Conservation (phyloP, 805 yeast species). For the Maudiozyma saulgeensis region DNA sequence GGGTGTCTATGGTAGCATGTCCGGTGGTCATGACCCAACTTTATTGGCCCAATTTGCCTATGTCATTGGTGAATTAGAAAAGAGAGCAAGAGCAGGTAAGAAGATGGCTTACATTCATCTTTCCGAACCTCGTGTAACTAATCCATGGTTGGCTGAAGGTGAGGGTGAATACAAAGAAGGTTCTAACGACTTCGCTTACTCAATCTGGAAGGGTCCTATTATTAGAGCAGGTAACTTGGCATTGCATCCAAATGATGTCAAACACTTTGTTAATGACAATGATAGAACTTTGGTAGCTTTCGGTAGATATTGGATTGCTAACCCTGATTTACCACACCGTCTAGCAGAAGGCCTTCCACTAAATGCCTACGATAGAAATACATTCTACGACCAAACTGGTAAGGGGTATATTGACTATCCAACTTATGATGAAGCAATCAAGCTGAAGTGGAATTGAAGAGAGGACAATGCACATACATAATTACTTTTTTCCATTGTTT, state of each 20-base stretch:
- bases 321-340: constrained; percentile 44
- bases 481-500: no score
- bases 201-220: constrained; percentile 37
- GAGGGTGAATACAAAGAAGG: constrained; percentile 21
- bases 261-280: constrained; percentile 26
- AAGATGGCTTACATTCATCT: constrained; percentile 33
- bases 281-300: constrained; percentile 35
- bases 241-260: constrained; percentile 17
- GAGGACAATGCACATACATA: no score
- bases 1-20: constrained; percentile 32
- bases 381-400: constrained; percentile 34
- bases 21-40: constrained; percentile 27
- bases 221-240: constrained; percentile 32
- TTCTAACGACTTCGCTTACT: constrained; percentile 30
- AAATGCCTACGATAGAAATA: constrained; percentile 36
- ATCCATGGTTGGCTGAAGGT: constrained; percentile 11
- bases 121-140: constrained; percentile 35
- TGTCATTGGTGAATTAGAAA: constrained; percentile 31
- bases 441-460: background rate
- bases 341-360: constrained; percentile 32
- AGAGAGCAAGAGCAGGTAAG: constrained; percentile 25
- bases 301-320: constrained; percentile 43
- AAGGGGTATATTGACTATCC: constrained; percentile 38
- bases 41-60: constrained; percentile 30
- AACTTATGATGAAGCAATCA: constrained; percentile 18